Conservation (phyloP, 106 monocot genomes). For the Allium fistulosum region DNA sequence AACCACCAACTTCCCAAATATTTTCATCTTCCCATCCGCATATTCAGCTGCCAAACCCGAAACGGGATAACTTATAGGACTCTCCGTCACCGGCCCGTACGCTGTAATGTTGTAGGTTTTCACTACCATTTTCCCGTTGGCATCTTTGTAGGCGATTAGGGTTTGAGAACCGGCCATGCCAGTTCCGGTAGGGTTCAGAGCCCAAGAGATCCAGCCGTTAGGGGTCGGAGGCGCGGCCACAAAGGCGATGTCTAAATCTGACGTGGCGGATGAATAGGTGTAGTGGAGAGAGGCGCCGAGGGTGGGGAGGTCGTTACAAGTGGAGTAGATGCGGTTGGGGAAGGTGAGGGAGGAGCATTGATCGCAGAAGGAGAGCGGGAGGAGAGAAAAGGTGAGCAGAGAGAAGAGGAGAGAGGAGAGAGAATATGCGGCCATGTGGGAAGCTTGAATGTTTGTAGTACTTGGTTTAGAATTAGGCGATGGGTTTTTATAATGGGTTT, state of each 20-base stretch:
- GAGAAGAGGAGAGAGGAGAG: background rate
- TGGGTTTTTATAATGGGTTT: too few species aligned
- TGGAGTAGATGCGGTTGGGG: slow-evolving; percentile 26
- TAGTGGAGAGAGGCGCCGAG: slow-evolving; percentile 61
- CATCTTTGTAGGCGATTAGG: slow-evolving; percentile 36
- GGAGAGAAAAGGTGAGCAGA: slow-evolving; percentile 7
- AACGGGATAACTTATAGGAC: slow-evolving; percentile 33
- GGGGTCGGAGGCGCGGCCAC: slow-evolving; percentile 26
- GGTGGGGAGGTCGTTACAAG: slow-evolving; percentile 48
- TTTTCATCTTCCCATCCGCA: slow-evolving; percentile 24
- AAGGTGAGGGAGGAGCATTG: slow-evolving; percentile 34
- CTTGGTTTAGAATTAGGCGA: too few species aligned
- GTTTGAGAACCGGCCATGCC: slow-evolving; percentile 53
- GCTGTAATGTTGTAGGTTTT: slow-evolving; percentile 37
- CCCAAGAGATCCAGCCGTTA: slow-evolving; percentile 65
- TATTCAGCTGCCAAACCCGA: slow-evolving; percentile 40
- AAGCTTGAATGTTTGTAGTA: too few species aligned
- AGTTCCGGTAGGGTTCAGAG: slow-evolving; percentile 38
- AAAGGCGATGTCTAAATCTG: slow-evolving; percentile 49
- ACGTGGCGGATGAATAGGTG: slow-evolving; percentile 23
- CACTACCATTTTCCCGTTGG: slow-evolving; percentile 30
- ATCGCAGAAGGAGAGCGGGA: slow-evolving; percentile 16
- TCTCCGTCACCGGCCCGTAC: slow-evolving; percentile 16
- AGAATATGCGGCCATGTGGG: background rate
- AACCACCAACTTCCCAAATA: slow-evolving; percentile 41